A percentile compares a stretch with the other conserved stretches of the same genome.
These are phyloP conservation scores for Tetrapisispora phaffii DNA, from an alignment of 805 yeast species.

Conservation along the genomic window DNA sequence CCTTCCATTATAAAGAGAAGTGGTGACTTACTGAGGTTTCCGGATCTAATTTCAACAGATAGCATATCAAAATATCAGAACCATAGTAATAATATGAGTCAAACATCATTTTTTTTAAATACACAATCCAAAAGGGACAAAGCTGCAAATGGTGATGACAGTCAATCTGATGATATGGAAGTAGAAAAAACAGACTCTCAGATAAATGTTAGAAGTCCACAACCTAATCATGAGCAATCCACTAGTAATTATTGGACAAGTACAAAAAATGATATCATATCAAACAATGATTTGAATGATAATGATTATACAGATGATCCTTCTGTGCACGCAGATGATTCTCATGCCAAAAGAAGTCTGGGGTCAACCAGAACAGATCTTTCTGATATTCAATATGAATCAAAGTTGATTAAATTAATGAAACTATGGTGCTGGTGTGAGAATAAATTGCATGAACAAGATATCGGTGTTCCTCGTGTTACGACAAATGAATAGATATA, in stretches of 20 bases:
- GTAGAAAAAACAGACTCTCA: background rate
- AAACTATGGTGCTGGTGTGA: constrained; percentile 61
- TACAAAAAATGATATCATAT: background rate
- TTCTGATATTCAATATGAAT: constrained; percentile 17
- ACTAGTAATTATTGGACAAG: background rate
- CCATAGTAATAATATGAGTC: too few species aligned
- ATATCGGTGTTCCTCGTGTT: constrained; percentile 31
- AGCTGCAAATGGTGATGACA: background rate
- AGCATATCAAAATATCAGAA: background rate
- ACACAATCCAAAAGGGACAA: background rate
- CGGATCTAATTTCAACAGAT: constrained; percentile 7
- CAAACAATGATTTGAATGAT: background rate
- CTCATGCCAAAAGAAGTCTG: background rate
- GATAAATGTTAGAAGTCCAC: background rate
- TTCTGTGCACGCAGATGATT: background rate
- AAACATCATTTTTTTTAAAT: background rate
- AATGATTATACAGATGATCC: background rate
- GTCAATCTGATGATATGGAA: background rate
- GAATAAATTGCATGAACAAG: constrained; percentile 35
- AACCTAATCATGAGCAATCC: background rate
- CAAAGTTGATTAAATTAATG: constrained; percentile 42
- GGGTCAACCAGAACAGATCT: background rate
- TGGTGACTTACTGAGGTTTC: constrained; percentile 5
- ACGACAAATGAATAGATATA: constrained; percentile 7
- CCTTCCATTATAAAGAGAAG: constrained; percentile 4